phyloP scores from a whole-genome alignment of 2,329 filamentous ascomycete species.

The Microdochium trichocladiopsis region DNA sequence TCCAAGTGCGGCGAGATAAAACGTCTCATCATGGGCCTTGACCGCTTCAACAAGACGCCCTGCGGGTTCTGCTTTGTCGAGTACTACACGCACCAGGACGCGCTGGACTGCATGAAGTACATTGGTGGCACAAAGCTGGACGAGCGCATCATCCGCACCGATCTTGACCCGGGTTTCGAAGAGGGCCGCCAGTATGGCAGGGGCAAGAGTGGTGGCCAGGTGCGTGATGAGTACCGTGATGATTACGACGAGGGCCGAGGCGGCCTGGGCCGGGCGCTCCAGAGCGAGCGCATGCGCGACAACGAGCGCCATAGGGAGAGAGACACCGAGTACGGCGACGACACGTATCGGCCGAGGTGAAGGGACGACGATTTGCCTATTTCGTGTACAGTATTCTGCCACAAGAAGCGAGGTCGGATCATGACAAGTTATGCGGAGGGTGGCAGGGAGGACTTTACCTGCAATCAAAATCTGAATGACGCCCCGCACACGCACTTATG shows the following conservation, averaged over 20 bases:
- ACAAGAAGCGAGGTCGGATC: too few species aligned
- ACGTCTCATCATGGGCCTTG: conserved; percentile 93
- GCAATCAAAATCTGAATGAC: too few species aligned
- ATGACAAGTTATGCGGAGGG: too few species aligned
- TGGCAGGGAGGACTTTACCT: too few species aligned
- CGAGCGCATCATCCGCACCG: conserved; percentile 91
- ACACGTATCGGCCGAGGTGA: conserved; percentile 46
- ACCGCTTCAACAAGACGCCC: conserved; percentile 94
- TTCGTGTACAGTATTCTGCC: too few species aligned
- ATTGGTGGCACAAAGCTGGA: conserved; percentile 97
- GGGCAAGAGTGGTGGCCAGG: conserved; percentile 92
- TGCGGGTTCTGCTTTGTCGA: conserved; percentile 99
- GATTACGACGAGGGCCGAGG: conserved; percentile 95
- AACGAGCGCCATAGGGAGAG: conserved; percentile 32
- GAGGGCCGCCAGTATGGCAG: conserved; percentile 95
- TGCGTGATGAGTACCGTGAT: conserved; percentile 94
- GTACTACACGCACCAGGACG: conserved; percentile 97
- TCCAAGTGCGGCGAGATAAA: conserved; percentile 97
- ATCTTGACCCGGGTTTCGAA: conserved; percentile 90
- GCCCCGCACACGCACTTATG: too few species aligned
- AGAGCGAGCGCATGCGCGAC: conserved; percentile 33
- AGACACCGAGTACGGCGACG: conserved; percentile 41
- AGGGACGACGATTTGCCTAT: too few species aligned
- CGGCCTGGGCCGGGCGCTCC: conserved; percentile 74
- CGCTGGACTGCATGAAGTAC: conserved; percentile 97